Percentiles rank a stretch among this genome's conserved stretches.
These are phyloP conservation scores for Chaetothyriales sp. DNA, from an alignment of 2,329 filamentous ascomycete genomes.

Conservation along the genomic window DNA sequence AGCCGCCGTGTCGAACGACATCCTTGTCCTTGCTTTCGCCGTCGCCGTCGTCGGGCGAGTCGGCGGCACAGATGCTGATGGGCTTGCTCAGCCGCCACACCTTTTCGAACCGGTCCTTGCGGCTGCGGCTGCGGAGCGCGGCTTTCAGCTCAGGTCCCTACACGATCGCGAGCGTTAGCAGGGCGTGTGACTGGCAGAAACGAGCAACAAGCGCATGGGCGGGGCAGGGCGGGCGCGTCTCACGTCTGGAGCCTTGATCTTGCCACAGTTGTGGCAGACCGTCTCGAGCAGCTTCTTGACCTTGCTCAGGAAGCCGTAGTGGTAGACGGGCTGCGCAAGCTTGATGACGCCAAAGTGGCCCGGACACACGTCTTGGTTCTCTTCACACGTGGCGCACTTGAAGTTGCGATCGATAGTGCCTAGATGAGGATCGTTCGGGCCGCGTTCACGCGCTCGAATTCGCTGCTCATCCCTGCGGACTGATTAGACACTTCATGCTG, in stretches of 20 bases:
- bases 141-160: conserved; percentile 48
- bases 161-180: conserved; percentile 26
- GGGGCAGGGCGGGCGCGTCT: conserved; percentile 49
- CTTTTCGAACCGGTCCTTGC: conserved; percentile 83
- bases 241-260: conserved; percentile 95
- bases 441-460: conserved; percentile 76
- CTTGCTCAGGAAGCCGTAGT: conserved; percentile 93
- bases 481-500: conserved; percentile 11
- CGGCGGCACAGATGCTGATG: conserved; percentile 71
- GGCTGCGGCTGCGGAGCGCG: conserved; percentile 74
- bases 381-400: conserved; percentile 91
- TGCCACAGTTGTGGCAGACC: conserved; percentile 97
- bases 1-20: conserved; percentile 61
- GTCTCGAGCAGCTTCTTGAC: conserved; percentile 99
- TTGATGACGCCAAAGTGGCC: conserved; percentile 99
- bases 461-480: conserved; percentile 62
- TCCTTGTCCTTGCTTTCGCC: conserved; percentile 49
- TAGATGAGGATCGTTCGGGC: conserved; percentile 88
- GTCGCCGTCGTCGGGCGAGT: conserved; percentile 52
- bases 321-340: conserved; percentile 88
- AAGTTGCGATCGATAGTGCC: conserved; percentile 93
- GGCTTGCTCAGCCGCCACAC: conserved; percentile 89
- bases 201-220: neutral
- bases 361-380: conserved; percentile 89
- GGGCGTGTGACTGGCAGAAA: neutral